phyloP scores from a whole-genome alignment of 2,329 filamentous ascomycete genomes.

The Orbilia javanica region DNA sequence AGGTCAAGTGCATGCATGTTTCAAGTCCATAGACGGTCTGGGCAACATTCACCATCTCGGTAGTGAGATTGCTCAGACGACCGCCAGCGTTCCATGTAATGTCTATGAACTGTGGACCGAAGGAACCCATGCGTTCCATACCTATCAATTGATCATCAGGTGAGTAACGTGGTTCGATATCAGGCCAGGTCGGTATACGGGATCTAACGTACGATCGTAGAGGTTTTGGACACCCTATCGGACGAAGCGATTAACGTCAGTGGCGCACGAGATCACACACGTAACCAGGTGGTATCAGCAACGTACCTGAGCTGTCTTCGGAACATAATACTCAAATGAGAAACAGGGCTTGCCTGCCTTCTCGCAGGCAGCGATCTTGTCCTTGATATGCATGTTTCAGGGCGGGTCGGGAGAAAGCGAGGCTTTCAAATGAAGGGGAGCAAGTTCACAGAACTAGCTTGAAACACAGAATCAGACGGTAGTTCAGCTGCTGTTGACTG shows the following conservation, averaged over 20 bases:
- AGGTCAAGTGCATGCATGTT: constrained; percentile 99
- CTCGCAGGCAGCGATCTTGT: constrained; percentile 87
- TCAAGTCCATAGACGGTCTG: constrained; percentile 96
- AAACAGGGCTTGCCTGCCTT: constrained; percentile 85
- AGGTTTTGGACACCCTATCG: constrained; percentile 89
- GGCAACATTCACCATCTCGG: constrained; percentile 96
- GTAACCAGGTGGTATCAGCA: constrained; percentile 6
- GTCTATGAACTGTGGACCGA: constrained; percentile 95
- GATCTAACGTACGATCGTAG: constrained; percentile 77
- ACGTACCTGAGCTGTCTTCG: constrained; percentile 84
- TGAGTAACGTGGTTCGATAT: not conserved
- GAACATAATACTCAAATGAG: constrained; percentile 99
- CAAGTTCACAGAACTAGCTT: constrained; percentile 39
- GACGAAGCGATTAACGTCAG: constrained; percentile 56
- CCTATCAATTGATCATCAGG: constrained; percentile 59
- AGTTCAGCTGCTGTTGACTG: constrained; percentile 9
- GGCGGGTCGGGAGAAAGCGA: constrained; percentile 23
- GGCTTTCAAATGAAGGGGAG: constrained; percentile 13
- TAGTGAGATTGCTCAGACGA: constrained; percentile 88
- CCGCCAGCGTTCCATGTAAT: constrained; percentile 98
- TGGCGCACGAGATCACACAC: not conserved
- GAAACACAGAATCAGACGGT: constrained; percentile 35
- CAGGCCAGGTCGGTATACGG: not conserved
- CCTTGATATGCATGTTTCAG: constrained; percentile 85
- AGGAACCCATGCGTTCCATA: constrained; percentile 98